These are phyloP conservation scores for Blastocystis sp. DNA, from an alignment of 352 stramenopile species.

Conservation along the genomic window DNA sequence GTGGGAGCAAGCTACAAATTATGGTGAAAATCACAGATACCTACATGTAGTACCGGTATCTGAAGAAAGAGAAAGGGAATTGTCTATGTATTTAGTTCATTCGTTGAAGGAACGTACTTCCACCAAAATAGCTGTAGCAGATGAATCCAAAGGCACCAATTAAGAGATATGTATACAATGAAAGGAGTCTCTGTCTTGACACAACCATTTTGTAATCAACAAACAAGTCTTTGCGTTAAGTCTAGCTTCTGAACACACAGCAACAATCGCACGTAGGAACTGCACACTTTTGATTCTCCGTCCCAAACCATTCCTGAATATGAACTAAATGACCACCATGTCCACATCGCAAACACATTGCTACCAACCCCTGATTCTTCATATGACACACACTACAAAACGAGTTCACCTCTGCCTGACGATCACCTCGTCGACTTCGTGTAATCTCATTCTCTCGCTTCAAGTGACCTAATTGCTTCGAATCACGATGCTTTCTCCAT, in stretches of 20 bases:
- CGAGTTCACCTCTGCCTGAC: not conserved
- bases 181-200: constrained; percentile 11
- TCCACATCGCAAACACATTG: constrained; percentile 51
- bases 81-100: not conserved
- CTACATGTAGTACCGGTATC: not conserved
- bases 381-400: constrained; percentile 33
- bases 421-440: not conserved
- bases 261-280: constrained; percentile 5
- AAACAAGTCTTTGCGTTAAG: not conserved
- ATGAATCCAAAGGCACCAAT: not conserved
- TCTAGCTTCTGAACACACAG: constrained; percentile 13
- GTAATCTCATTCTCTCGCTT: not conserved
- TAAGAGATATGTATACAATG: constrained; percentile 20
- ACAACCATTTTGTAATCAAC: constrained; percentile 24
- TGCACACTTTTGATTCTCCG: constrained; percentile 19
- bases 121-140: not conserved
- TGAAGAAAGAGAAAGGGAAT: not conserved
- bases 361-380: constrained; percentile 20
- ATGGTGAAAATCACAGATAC: not conserved
- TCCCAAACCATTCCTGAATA: constrained; percentile 46
- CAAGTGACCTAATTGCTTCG: not conserved
- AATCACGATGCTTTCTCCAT: no score
- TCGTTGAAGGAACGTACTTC: not conserved
- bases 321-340: constrained; percentile 53
- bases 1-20: constrained; percentile 7